Evolutionary conservation across 176 grass and related monocot genomes (phyloP).

Genomic region (Musa itinerans): DNA sequence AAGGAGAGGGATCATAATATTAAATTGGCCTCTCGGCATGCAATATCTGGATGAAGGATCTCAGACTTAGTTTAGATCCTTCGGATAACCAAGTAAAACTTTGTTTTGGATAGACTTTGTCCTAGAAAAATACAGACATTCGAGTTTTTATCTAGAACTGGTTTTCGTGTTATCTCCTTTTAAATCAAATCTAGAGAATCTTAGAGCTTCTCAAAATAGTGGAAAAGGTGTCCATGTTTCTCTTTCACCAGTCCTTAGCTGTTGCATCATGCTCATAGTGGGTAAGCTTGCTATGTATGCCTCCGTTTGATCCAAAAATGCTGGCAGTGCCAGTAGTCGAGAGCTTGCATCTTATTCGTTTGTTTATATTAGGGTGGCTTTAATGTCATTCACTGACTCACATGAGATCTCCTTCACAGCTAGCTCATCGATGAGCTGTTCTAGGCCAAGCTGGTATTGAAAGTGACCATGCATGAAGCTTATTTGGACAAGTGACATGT

Average conservation of each 20-base stretch:
- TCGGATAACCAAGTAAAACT: conserved; percentile 11
- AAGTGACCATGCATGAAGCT: conserved; percentile 21
- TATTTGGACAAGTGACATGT: conserved; percentile 16
- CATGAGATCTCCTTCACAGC: not conserved
- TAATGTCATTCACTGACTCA: conserved; percentile 14
- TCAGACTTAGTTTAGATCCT: not conserved
- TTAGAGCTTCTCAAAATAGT: not conserved
- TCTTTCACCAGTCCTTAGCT: conserved; percentile 22
- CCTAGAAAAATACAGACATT: conserved; percentile 29
- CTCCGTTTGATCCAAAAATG: conserved; percentile 10
- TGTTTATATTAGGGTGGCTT: conserved; percentile 1
- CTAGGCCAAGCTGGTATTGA: conserved; percentile 28
- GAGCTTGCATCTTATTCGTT: conserved; percentile 24
- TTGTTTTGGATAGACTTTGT: conserved; percentile 29
- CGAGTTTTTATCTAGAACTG: conserved; percentile 1
- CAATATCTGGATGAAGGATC: conserved; percentile 6
- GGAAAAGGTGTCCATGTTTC: conserved; percentile 5
- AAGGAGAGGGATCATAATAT: not conserved
- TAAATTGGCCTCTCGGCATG: not conserved
- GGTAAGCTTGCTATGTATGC: not conserved
- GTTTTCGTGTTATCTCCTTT: not conserved
- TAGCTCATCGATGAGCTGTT: not conserved
- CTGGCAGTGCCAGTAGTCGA: conserved; percentile 33
- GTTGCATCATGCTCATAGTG: not conserved
- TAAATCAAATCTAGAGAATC: not conserved